These are phyloP conservation scores for Cladophialophora bantiana DNA, from an alignment of 2,329 filamentous ascomycete species.

Conservation along the genomic window DNA sequence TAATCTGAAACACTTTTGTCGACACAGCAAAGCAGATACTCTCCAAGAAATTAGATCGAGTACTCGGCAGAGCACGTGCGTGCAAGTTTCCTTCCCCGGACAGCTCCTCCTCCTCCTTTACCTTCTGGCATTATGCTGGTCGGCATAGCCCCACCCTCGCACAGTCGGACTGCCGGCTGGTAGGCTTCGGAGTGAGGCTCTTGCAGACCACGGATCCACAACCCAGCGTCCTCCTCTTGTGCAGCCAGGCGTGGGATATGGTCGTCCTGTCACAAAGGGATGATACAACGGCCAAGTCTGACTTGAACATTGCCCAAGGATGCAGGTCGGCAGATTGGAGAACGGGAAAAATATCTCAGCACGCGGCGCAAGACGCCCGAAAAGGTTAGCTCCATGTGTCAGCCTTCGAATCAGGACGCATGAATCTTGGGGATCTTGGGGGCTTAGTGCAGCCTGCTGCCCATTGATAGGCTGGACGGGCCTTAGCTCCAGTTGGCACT, in stretches of 20 bases:
- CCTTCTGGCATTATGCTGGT: background rate
- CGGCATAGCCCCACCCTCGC: background rate
- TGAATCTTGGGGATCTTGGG: background rate
- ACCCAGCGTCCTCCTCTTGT: background rate
- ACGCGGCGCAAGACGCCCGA: background rate
- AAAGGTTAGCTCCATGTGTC: background rate
- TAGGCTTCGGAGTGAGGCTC: background rate
- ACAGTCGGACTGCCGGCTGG: background rate
- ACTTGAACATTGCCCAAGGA: background rate
- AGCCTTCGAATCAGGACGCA: slow-evolving; percentile 4
- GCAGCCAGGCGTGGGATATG: background rate
- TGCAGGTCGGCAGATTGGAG: slow-evolving; percentile 10
- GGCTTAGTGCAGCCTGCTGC: slow-evolving; percentile 5
- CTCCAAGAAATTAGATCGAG: background rate
- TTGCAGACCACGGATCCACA: background rate
- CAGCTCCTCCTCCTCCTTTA: background rate
- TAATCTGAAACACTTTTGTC: background rate
- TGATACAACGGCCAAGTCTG: background rate
- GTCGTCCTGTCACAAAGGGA: background rate
- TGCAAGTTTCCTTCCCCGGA: background rate
- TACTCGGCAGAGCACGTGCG: background rate
- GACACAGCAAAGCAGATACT: background rate
- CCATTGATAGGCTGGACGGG: background rate
- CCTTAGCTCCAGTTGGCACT: background rate
- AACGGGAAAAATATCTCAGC: slow-evolving; percentile 10